These are phyloP conservation scores for Colletotrichum limetticola DNA, from an alignment of 2,329 filamentous ascomycete genomes.

Conservation along the genomic window DNA sequence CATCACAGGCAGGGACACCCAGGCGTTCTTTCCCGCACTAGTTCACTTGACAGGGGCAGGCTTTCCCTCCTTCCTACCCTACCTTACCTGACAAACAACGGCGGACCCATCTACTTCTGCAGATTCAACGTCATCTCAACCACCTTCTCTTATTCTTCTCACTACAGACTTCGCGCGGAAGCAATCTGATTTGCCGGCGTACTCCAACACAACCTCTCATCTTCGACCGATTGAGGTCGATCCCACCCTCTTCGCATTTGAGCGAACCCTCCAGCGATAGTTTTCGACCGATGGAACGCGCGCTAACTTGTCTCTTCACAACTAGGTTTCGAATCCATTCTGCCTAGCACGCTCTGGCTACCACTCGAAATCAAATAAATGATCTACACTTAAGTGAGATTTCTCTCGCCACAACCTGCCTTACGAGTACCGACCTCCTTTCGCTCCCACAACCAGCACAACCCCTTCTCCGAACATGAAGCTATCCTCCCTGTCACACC, in stretches of 20 bases:
- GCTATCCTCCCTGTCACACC: neutral
- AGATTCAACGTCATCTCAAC: slow-evolving; percentile 22
- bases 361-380: neutral
- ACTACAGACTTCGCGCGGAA: neutral
- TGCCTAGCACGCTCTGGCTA: neutral
- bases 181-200: neutral
- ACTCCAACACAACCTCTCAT: neutral
- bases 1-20: neutral
- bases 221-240: neutral
- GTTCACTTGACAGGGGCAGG: neutral
- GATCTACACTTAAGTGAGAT: neutral
- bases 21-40: neutral
- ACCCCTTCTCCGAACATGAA: too few species aligned
- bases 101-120: slow-evolving; percentile 14
- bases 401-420: neutral
- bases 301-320: neutral
- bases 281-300: neutral
- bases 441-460: too few species aligned
- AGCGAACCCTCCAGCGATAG: neutral
- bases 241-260: neutral
- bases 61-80: neutral
- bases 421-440: neutral
- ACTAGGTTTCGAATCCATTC: neutral
- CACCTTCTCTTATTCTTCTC: neutral
- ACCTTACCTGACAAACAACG: neutral